Percentiles rank a stretch among this genome's conserved stretches.
Conservation (phyloP, 1,284 basidiomycete genomes). For the Nidula niveotomentosa region DNA sequence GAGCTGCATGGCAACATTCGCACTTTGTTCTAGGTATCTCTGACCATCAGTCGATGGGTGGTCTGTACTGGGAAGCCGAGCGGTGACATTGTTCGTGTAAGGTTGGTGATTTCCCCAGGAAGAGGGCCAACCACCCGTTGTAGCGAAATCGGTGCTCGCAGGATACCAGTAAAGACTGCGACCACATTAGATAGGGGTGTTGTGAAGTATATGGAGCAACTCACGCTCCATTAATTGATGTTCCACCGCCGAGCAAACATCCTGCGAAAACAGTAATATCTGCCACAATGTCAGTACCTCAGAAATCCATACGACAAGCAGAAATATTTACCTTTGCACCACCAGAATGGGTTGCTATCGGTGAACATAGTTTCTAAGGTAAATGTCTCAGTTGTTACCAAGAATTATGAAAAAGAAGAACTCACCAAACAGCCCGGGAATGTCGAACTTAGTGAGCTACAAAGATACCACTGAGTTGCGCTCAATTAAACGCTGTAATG, state of each 20-base stretch:
- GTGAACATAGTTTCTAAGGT: conserved; percentile 56
- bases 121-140: conserved; percentile 50
- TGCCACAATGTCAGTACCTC: too few species aligned
- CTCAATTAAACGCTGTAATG: background rate
- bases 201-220: conserved; percentile 17
- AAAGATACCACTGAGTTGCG: background rate
- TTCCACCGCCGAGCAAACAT: conserved; percentile 62
- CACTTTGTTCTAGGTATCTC: conserved; percentile 55
- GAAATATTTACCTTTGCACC: conserved; percentile 43
- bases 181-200: conserved; percentile 4
- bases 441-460: conserved; percentile 63
- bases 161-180: conserved; percentile 60
- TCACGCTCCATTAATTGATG: conserved; percentile 63
- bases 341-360: conserved; percentile 56
- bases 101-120: conserved; percentile 51
- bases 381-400: background rate
- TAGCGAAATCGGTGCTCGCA: conserved; percentile 49
- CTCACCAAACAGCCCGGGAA: conserved; percentile 56
- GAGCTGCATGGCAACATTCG: conserved; percentile 40
- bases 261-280: conserved; percentile 64
- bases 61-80: conserved; percentile 57
- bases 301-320: too few species aligned
- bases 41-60: conserved; percentile 61
- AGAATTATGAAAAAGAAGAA: background rate
- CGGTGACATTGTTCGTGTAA: conserved; percentile 47